phyloP scores from a whole-genome alignment of 441 rosid species.

The Metrosideros polymorpha region DNA sequence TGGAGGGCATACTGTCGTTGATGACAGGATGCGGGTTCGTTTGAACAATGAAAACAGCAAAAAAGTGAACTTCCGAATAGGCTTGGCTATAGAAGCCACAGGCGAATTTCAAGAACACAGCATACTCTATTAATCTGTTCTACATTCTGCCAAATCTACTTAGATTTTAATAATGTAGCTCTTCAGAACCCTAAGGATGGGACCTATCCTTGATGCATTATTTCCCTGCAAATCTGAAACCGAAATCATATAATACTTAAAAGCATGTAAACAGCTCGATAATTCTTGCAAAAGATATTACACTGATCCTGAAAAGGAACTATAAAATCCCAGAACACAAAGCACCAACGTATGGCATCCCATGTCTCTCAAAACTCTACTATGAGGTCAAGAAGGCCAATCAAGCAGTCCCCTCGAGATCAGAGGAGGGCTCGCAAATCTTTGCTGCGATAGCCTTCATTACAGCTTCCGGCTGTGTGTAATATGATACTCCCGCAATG shows the following conservation, averaged over 20 bases:
- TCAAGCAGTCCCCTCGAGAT: neutral
- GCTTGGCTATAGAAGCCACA: neutral
- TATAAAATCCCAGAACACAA: neutral
- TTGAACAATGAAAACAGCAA: neutral
- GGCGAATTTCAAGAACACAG: neutral
- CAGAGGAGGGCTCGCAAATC: neutral
- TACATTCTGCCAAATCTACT: neutral
- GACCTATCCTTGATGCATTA: neutral
- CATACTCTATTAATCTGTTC: neutral
- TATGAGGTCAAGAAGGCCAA: neutral
- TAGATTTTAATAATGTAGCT: no score
- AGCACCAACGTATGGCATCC: neutral
- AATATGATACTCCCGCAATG: neutral
- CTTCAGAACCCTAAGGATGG: neutral
- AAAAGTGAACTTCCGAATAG: slow-evolving; percentile 4
- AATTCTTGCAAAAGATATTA: neutral
- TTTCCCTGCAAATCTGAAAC: neutral
- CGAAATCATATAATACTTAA: neutral
- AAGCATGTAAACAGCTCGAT: neutral
- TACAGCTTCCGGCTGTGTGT: neutral
- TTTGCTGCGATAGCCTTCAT: neutral
- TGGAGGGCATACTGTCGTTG: neutral
- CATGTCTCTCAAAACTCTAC: neutral
- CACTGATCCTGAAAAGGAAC: neutral
- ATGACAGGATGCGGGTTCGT: no score